Evolutionary conservation across 2,329 filamentous ascomycete genomes (phyloP), one percentile per base, ranked within the genome.

Genomic region (Knoxdaviesia capensis): DNA sequence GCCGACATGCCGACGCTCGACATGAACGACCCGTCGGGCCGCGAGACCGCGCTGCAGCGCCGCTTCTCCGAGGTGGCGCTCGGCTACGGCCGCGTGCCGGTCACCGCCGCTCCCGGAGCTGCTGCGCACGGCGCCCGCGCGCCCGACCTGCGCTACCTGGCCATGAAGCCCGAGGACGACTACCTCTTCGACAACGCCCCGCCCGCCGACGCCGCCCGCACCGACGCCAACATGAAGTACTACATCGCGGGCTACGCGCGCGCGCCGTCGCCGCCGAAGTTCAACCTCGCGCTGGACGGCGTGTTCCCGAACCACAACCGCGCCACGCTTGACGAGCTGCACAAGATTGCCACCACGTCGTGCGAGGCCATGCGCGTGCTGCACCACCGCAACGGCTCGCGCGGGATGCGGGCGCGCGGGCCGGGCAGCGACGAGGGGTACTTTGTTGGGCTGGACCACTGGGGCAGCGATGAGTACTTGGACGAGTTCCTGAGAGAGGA

Each of bases 321-420:
- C 11, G 59, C 54, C 30, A 64, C 62, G 6, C 56, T 65, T n/a
- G 55, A 60, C 33, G 59, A 62, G 45, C 52, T 66, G 44, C 60
- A 63, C 42, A 55, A 57, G 39, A 64, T 66, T 44, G 61, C 61
- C 8, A 58, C 66, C 45, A 62, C 54, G 42, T 60, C 61, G 4
- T 62, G 57, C 45, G 55, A 58, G 41, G 63, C 61, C 31, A 61
- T 65, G 59, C 59, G 57, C 34, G 56, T 61, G 51, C 54, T 63
- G 32, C 58, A 71, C 40, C 29, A 37, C 10, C 38, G 38, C 10
- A 36, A 34, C 40, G n/a, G n/a, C n/a, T n/a, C n/a, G n/a, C n/a
- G n/a, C n/a, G n/a, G n/a, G n/a, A n/a, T n/a, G n/a, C n/a, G n/a
- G n/a, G n/a, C n/a, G n/a, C n/a, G n/a, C n/a, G n/a, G n/a, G n/a